Evolutionary conservation across 2,329 filamentous ascomycete genomes (phyloP).

Genomic region (Ceratocystiopsis sp.): DNA sequence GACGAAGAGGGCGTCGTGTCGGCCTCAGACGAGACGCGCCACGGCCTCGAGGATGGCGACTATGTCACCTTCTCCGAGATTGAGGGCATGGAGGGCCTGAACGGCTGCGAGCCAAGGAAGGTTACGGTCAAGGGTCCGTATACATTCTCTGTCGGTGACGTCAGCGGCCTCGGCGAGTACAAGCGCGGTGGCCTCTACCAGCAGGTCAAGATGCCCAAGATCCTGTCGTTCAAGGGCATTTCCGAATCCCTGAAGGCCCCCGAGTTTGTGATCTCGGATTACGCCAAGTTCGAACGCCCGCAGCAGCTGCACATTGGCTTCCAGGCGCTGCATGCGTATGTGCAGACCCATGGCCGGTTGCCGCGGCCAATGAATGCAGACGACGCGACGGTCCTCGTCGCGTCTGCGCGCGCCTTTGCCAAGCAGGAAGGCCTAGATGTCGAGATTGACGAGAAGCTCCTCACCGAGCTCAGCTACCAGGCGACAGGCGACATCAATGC

Average conservation of each 20-base stretch:
- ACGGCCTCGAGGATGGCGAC: conserved; percentile 91
- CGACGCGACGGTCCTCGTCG: conserved; percentile 65
- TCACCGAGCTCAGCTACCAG: conserved; percentile 89
- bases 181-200: conserved; percentile 76
- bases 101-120: conserved; percentile 70
- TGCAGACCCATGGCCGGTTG: conserved; percentile 53
- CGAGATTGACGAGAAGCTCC: conserved; percentile 80
- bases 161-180: conserved; percentile 74
- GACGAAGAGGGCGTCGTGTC: conserved; percentile 83
- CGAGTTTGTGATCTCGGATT: conserved; percentile 83
- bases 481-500: conserved; percentile 79
- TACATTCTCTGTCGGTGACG: conserved; percentile 92
- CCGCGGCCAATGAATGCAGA: conserved; percentile 71
- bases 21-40: conserved; percentile 81
- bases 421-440: conserved; percentile 59
- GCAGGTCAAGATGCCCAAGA: conserved; percentile 97
- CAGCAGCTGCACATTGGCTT: conserved; percentile 83
- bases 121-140: conserved; percentile 91
- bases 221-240: conserved; percentile 74
- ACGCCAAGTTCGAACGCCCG: conserved; percentile 92
- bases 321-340: conserved; percentile 80
- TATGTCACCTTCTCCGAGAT: conserved; percentile 90
- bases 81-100: conserved; percentile 79
- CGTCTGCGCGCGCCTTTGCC: conserved; percentile 58
- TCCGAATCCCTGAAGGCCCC: conserved; percentile 66